Evolutionary conservation across 163 green algal genomes (phyloP).

Genomic region (Coccomyxa subellipsoidea): DNA sequence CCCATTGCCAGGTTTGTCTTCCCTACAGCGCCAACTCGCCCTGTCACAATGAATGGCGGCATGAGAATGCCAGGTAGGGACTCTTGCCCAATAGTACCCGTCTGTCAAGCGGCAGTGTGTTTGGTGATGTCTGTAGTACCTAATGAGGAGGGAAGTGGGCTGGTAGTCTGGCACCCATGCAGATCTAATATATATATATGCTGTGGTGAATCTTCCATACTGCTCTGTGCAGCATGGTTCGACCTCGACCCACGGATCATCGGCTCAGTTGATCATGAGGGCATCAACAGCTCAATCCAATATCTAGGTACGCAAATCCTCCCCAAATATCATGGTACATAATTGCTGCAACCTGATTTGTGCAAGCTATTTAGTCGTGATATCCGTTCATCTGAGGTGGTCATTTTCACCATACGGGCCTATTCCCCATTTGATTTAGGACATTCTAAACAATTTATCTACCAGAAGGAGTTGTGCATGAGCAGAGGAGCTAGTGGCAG

Average conservation of each 20-base stretch:
- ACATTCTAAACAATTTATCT: neutral
- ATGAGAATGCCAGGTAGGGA: neutral
- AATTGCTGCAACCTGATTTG: too few species aligned
- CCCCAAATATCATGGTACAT: neutral
- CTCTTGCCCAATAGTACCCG: neutral
- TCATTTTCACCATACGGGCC: too few species aligned
- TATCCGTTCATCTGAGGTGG: too few species aligned
- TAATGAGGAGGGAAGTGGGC: too few species aligned
- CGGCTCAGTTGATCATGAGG: slow-evolving; percentile 44
- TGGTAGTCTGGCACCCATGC: too few species aligned
- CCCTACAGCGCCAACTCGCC: neutral
- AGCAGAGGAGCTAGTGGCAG: slow-evolving; percentile 43
- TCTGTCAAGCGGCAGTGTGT: too few species aligned
- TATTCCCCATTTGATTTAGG: neutral
- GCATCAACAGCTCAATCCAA: slow-evolving; percentile 51
- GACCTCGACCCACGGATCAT: slow-evolving; percentile 19
- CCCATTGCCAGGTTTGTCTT: neutral
- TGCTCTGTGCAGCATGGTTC: slow-evolving; percentile 9
- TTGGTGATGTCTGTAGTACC: too few species aligned
- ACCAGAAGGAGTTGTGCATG: neutral
- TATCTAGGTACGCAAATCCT: slow-evolving; percentile 56
- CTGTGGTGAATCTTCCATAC: too few species aligned
- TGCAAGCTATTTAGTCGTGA: too few species aligned
- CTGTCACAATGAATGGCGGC: neutral
- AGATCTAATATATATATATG: too few species aligned